Evolutionary conservation across 2,329 filamentous ascomycete genomes (phyloP).

Genomic region (Exophiala sp.): DNA sequence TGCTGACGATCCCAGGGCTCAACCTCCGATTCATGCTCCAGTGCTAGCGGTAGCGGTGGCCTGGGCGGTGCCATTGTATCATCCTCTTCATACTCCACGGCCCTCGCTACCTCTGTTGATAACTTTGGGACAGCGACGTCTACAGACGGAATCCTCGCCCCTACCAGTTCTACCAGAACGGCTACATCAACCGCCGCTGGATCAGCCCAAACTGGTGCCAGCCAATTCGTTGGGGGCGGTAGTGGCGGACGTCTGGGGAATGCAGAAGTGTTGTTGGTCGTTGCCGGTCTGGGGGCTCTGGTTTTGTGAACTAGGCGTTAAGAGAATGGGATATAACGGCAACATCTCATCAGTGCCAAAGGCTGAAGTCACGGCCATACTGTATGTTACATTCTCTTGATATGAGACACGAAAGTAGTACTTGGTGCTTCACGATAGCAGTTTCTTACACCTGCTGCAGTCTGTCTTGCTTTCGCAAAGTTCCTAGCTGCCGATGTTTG

Average conservation of each 20-base stretch:
- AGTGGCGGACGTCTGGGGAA: background rate
- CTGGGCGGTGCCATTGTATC: background rate
- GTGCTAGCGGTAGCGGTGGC: conserved; percentile 1
- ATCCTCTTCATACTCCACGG: background rate
- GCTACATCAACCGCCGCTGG: background rate
- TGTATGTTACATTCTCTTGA: too few relatives aligned
- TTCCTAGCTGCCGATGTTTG: too few relatives aligned
- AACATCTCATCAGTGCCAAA: too few relatives aligned
- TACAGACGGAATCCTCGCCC: background rate
- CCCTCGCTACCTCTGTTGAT: background rate
- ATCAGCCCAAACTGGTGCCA: background rate
- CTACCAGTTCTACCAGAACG: conserved; percentile 1
- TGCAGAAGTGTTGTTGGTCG: background rate
- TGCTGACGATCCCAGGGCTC: conserved; percentile 5
- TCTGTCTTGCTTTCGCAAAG: too few relatives aligned
- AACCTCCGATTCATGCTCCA: conserved; percentile 2
- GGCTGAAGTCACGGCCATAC: too few relatives aligned
- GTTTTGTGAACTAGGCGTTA: conserved; percentile 10
- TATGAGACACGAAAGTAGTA: too few relatives aligned
- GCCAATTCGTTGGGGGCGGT: background rate
- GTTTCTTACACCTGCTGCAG: too few relatives aligned
- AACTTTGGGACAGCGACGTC: background rate
- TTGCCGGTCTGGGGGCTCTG: conserved; percentile 3
- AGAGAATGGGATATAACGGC: background rate
- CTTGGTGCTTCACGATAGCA: too few relatives aligned